phyloP scores from a whole-genome alignment of 2,329 filamentous ascomycete genomes.

The Penicillium sp. region DNA sequence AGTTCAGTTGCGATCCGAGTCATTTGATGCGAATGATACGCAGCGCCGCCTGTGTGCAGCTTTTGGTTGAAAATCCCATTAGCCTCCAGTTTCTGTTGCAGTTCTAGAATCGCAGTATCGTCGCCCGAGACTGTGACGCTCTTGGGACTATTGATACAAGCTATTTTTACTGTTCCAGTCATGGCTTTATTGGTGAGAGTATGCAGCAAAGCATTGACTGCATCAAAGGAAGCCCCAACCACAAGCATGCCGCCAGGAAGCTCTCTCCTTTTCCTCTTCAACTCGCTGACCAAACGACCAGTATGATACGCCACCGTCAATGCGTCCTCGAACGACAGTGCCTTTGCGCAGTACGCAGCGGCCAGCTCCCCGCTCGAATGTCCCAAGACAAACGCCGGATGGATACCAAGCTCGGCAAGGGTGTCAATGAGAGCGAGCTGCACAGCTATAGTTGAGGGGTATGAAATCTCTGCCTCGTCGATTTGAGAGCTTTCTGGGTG shows the following conservation, averaged over 20 bases:
- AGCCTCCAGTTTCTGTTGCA: neutral
- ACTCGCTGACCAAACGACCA: too few species aligned
- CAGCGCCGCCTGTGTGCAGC: neutral
- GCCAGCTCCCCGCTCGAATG: constrained; percentile 15
- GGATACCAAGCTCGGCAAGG: neutral
- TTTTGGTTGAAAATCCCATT: neutral
- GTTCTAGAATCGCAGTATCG: neutral
- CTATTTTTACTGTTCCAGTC: neutral
- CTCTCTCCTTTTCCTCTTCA: neutral
- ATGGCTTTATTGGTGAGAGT: too few species aligned
- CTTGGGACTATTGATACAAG: neutral
- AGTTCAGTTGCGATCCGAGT: neutral
- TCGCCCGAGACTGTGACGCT: neutral
- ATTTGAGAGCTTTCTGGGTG: neutral
- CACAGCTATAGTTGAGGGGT: constrained; percentile 9
- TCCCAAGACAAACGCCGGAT: neutral
- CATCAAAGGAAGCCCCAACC: neutral
- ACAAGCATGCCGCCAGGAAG: neutral
- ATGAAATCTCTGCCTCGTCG: neutral
- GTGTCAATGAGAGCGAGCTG: constrained; percentile 10
- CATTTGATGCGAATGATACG: constrained; percentile 1
- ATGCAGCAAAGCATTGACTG: too few species aligned
- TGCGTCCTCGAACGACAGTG: neutral
- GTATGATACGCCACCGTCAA: too few species aligned
- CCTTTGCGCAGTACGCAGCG: constrained; percentile 9